Percentiles rank a stretch among this genome's conserved stretches.
Conservation (phyloP, 805 yeast genomes). For the Nakazawaea anatomiae region DNA sequence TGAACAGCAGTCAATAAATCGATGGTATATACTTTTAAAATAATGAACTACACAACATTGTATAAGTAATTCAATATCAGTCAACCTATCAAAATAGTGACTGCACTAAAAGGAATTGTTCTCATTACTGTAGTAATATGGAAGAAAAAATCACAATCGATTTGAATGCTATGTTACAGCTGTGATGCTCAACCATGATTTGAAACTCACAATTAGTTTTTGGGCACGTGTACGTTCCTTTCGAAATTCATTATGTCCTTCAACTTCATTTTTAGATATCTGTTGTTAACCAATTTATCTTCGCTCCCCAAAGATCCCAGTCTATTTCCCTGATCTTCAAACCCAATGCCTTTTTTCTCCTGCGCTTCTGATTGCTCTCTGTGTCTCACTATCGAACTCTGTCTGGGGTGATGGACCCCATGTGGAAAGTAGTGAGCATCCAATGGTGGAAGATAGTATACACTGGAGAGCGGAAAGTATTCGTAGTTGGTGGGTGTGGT, state of each 20-base stretch:
- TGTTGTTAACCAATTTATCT: neutral
- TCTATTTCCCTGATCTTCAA: neutral
- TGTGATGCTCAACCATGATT: too few relatives aligned
- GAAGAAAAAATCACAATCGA: too few relatives aligned
- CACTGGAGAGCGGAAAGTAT: conserved; percentile 39
- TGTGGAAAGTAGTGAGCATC: conserved; percentile 44
- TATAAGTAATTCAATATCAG: neutral
- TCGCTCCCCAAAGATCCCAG: neutral
- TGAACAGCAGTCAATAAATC: conserved; percentile 1
- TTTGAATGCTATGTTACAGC: too few relatives aligned
- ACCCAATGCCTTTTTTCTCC: neutral
- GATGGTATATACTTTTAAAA: neutral
- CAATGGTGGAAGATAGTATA: conserved; percentile 41
- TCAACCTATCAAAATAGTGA: neutral
- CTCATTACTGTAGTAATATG: neutral
- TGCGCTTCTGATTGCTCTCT: conserved; percentile 4
- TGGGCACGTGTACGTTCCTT: neutral
- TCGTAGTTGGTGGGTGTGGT: conserved; percentile 21
- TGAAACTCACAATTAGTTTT: too few relatives aligned
- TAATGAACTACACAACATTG: neutral
- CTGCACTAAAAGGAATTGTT: neutral
- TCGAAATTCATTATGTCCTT: neutral
- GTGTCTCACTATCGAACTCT: conserved; percentile 7
- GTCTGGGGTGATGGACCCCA: conserved; percentile 31
- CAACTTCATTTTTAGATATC: conserved; percentile 5